phyloP scores from a whole-genome alignment of 306 rosid genomes.

The Argentina anserina region DNA sequence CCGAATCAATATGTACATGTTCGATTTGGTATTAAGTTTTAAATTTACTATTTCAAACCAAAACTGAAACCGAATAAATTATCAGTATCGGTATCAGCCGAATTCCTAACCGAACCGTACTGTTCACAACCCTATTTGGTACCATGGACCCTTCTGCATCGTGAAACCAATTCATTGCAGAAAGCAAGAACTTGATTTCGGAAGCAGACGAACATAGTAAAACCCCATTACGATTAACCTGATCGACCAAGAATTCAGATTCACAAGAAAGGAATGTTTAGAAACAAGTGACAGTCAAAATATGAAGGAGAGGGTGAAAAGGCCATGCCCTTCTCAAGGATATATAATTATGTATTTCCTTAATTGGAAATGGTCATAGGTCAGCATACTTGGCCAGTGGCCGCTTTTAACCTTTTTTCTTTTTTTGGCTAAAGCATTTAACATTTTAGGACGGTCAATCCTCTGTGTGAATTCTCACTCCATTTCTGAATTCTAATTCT shows the following conservation, averaged over 20 bases:
- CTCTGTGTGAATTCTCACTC: slow-evolving; percentile 6
- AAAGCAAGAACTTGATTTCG: not conserved
- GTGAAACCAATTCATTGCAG: not conserved
- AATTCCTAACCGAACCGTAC: too few relatives aligned
- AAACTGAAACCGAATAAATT: too few relatives aligned
- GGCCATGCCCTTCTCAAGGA: not conserved
- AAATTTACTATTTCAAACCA: too few relatives aligned
- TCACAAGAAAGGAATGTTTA: not conserved
- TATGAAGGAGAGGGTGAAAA: not conserved
- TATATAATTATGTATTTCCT: not conserved
- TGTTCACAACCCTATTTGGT: too few relatives aligned
- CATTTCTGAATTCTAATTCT: too few relatives aligned
- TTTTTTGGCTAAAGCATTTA: too few relatives aligned
- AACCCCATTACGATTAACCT: not conserved
- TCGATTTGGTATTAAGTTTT: too few relatives aligned
- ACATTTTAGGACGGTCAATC: not conserved
- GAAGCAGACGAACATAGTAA: not conserved
- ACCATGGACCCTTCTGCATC: not conserved
- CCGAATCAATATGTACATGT: too few relatives aligned
- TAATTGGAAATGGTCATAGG: not conserved
- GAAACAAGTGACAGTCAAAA: not conserved
- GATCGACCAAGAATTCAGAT: not conserved
- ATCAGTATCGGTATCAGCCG: too few relatives aligned
- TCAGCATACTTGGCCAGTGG: not conserved
- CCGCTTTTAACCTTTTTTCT: too few relatives aligned